Base-by-base conservation (phyloP, 345 rosid genomes). In the Euclidium syriacum region DNA sequence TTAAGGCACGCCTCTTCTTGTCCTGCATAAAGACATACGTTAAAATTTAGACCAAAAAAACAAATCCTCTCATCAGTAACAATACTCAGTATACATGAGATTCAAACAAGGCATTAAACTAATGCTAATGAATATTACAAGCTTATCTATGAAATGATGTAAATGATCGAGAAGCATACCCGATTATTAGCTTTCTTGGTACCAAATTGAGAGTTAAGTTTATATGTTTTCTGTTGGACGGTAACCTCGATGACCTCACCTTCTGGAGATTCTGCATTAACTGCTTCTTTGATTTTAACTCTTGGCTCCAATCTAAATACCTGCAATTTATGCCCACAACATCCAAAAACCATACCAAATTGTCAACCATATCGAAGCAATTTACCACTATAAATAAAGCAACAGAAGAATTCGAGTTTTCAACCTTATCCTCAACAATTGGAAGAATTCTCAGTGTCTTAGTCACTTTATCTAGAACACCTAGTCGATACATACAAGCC, bases 231-330 rank as follows among this genome's bases (percentile, higher is more conserved):
- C 70, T n/a, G 23, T n/a, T n/a, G n/a, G n/a, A n/a, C 64, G 47
- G 75, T 63, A 44, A 32, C 20, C 51, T 85, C 89, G 25, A 44
- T 67, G 8, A 23, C 72, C 4, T 52, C 54, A 52, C 30, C 62
- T 18, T 62, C 62, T 19, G 61, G 26, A 42, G 62, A 70, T 52
- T 81, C 85, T 48, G 76, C 52, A 7, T 76, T 82, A 29, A 40
- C 72, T 34, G 49, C 7, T 46, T 62, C 77, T 10, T 33, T 27
- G 30, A 22, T 33, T 46, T 64, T 72, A 66, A 83, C 52, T 49
- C 64, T 75, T 4, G 91, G 85, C 44, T 88, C 96, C 84, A 91
- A 62, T 74, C 95, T 83, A n/a, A 88, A 61, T 64, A 90, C 74
- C 97, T 90, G 61, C 23, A 66, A 58, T 43, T n/a, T 35, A 25